phyloP scores from a whole-genome alignment of 345 rosid species.

The Camelina sativa region DNA sequence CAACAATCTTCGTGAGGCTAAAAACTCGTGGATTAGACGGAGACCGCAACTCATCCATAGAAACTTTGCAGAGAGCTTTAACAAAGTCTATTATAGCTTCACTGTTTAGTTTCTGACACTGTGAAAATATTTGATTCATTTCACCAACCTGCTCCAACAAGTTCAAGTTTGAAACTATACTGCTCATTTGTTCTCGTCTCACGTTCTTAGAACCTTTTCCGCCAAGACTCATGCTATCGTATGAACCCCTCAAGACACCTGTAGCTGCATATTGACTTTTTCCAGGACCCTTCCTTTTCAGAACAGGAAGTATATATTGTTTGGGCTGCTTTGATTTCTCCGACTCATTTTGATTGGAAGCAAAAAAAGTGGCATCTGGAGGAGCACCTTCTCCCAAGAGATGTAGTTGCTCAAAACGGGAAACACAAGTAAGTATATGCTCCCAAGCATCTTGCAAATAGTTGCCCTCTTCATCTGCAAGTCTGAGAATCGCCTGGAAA shows the following conservation, averaged over 20 bases:
- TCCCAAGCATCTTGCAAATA: conserved; percentile 92
- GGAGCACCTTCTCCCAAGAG: conserved; percentile 93
- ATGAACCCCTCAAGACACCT: conserved; percentile 88
- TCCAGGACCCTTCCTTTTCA: conserved; percentile 76
- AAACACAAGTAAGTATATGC: conserved; percentile 86
- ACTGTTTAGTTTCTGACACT: conserved; percentile 94
- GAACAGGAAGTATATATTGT: conserved; percentile 58
- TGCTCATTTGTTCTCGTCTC: conserved; percentile 67
- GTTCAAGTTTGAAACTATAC: conserved; percentile 77
- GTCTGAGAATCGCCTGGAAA: conserved; percentile 73
- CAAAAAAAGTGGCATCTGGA: conserved; percentile 61
- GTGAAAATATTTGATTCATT: conserved; percentile 92
- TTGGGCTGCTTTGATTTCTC: conserved; percentile 52
- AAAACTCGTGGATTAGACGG: conserved; percentile 96
- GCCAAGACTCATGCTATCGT: conserved; percentile 73
- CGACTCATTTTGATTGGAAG: conserved; percentile 59
- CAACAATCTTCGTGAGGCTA: conserved; percentile 98
- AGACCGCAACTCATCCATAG: conserved; percentile 94
- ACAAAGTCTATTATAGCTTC: conserved; percentile 97
- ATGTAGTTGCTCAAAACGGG: conserved; percentile 91
- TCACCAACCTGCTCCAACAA: conserved; percentile 96
- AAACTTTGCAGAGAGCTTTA: conserved; percentile 98
- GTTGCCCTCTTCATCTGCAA: conserved; percentile 90
- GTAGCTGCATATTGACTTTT: conserved; percentile 76
- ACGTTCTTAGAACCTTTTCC: conserved; percentile 64